A percentile compares a stretch with the other conserved stretches of the same genome.
Evolutionary conservation across 2,329 filamentous ascomycete genomes (phyloP).

Genomic region (Falciphora oryzae): DNA sequence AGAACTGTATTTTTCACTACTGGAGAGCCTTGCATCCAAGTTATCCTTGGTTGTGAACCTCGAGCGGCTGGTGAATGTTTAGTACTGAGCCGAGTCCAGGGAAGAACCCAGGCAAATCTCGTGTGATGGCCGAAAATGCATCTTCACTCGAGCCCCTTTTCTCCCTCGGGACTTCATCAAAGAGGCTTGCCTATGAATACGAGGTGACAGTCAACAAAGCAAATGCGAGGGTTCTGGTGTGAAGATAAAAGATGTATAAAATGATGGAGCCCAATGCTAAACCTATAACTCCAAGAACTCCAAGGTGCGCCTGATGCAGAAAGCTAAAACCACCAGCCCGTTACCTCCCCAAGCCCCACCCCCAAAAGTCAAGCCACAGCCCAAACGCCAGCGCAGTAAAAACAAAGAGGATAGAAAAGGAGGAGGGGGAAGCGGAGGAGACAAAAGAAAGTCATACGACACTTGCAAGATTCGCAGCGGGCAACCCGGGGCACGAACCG

Average conservation of each 20-base stretch:
- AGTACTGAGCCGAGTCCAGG: too few relatives aligned
- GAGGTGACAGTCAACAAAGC: too few relatives aligned
- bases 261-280: background rate
- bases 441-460: too few relatives aligned
- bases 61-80: background rate
- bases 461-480: background rate
- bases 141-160: too few relatives aligned
- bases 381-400: background rate
- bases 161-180: too few relatives aligned
- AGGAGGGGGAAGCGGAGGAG: too few relatives aligned
- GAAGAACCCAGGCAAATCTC: too few relatives aligned
- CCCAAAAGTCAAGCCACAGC: background rate
- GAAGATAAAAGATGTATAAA: background rate
- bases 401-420: background rate
- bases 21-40: too few relatives aligned
- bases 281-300: background rate
- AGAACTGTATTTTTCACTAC: background rate
- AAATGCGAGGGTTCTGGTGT: too few relatives aligned
- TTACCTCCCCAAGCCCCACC: background rate
- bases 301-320: background rate
- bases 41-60: too few relatives aligned
- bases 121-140: too few relatives aligned
- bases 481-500: background rate
- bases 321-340: background rate
- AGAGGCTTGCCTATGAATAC: too few relatives aligned